Conservation (phyloP, 805 yeast species). For the Myxozyma melibiosi region DNA sequence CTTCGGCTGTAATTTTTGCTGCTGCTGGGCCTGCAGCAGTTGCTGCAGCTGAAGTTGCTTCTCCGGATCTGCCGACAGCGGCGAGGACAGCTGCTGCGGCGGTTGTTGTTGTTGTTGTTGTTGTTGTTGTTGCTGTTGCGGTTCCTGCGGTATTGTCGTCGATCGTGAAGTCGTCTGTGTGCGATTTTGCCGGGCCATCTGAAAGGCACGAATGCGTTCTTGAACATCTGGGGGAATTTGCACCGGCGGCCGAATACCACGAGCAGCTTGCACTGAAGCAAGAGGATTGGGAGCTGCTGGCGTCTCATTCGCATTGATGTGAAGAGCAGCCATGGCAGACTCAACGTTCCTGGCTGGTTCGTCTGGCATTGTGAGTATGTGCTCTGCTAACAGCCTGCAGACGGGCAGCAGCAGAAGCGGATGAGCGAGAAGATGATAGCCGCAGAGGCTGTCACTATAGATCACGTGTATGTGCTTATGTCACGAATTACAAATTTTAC, state of each 20-base stretch:
- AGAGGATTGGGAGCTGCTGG: conserved; percentile 25
- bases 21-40: conserved; percentile 37
- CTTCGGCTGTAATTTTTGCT: conserved; percentile 37
- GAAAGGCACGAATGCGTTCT: conserved; percentile 84
- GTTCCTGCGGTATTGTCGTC: conserved; percentile 43
- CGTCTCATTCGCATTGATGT: neutral
- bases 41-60: conserved; percentile 26
- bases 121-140: conserved; percentile 31
- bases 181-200: conserved; percentile 64
- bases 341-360: conserved; percentile 5
- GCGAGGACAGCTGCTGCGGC: conserved; percentile 17
- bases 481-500: too few species aligned
- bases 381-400: too few species aligned
- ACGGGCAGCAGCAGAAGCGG: too few species aligned
- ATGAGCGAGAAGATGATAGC: too few species aligned
- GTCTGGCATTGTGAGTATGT: conserved; percentile 3
- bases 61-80: conserved; percentile 18
- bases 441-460: too few species aligned
- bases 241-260: conserved; percentile 23
- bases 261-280: conserved; percentile 30
- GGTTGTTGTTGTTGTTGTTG: conserved; percentile 22
- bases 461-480: too few species aligned
- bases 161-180: neutral
- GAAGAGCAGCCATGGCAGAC: conserved; percentile 3
- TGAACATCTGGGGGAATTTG: conserved; percentile 65